Percentiles rank a stretch among this genome's conserved stretches.
phyloP scores from a whole-genome alignment of 441 rosid genomes.

The Populus tomentosa region DNA sequence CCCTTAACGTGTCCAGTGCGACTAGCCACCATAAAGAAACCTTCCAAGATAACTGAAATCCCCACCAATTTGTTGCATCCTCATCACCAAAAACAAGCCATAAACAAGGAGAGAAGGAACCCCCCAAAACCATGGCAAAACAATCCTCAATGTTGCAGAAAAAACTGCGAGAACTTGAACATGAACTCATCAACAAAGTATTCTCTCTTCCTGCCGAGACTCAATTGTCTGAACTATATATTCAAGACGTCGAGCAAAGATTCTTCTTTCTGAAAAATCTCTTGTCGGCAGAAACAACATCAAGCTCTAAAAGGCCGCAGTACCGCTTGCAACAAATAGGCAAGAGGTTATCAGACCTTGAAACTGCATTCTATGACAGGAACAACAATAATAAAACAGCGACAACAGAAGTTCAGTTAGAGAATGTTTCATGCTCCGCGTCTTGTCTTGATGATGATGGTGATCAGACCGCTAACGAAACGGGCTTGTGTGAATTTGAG shows the following conservation, averaged over 20 bases:
- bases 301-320: slow-evolving; percentile 27
- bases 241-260: slow-evolving; percentile 34
- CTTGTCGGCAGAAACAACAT: slow-evolving; percentile 44
- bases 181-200: slow-evolving; percentile 15
- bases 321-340: slow-evolving; percentile 29
- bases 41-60: neutral
- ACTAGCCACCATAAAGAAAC: neutral
- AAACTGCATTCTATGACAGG: slow-evolving; percentile 27
- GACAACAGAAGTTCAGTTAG: neutral
- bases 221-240: slow-evolving; percentile 12
- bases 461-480: neutral
- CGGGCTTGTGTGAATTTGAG: neutral
- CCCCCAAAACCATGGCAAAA: slow-evolving; percentile 17
- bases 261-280: slow-evolving; percentile 45
- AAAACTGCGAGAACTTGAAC: slow-evolving; percentile 46
- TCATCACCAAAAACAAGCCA: neutral
- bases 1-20: neutral
- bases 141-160: slow-evolving; percentile 37
- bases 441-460: slow-evolving; percentile 32
- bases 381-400: neutral
- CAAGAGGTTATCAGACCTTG: slow-evolving; percentile 28
- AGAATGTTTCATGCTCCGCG: slow-evolving; percentile 30
- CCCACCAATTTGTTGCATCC: neutral
- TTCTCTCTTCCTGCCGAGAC: slow-evolving; percentile 18
- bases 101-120: neutral